phyloP scores from a whole-genome alignment of 2,329 filamentous ascomycete genomes.

The Verticillium albo-atrum region DNA sequence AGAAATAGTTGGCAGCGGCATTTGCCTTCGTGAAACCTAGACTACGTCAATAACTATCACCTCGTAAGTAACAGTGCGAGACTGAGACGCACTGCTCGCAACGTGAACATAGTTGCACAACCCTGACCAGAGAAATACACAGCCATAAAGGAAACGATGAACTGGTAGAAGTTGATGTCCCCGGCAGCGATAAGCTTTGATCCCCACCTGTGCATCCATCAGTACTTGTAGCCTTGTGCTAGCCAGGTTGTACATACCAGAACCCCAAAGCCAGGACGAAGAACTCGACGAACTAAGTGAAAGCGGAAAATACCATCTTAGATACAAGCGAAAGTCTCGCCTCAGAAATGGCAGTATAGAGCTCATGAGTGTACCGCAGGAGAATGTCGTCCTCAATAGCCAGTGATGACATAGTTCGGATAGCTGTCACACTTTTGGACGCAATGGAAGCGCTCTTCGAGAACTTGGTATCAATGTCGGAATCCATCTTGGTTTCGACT shows the following conservation, averaged over 20 bases:
- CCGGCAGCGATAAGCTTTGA: constrained; percentile 13
- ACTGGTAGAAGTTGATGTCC: constrained; percentile 31
- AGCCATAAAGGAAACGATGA: constrained; percentile 37
- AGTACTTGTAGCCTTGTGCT: no score
- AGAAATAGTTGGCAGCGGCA: constrained; percentile 28
- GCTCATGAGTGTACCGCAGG: constrained; percentile 12
- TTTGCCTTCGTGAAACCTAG: constrained; percentile 32
- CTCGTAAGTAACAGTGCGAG: background rate
- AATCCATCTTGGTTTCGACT: constrained; percentile 41
- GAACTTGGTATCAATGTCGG: constrained; percentile 36
- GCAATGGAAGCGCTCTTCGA: constrained; percentile 43
- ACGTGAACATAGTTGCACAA: constrained; percentile 19
- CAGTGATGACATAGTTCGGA: constrained; percentile 44
- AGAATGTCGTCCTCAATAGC: constrained; percentile 32
- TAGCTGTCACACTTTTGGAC: constrained; percentile 43
- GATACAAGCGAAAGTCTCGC: constrained; percentile 13
- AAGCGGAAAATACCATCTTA: constrained; percentile 12
- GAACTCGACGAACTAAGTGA: constrained; percentile 29
- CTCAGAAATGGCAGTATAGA: constrained; percentile 28
- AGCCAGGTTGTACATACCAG: constrained; percentile 21
- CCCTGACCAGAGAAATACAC: constrained; percentile 26
- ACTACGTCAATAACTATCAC: background rate
- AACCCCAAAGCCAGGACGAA: constrained; percentile 34
- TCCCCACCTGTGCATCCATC: constrained; percentile 7
- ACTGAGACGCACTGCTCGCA: constrained; percentile 23